Evolutionary conservation across 2,329 filamentous ascomycete genomes (phyloP).

Genomic region (Bipolaris oryzae): DNA sequence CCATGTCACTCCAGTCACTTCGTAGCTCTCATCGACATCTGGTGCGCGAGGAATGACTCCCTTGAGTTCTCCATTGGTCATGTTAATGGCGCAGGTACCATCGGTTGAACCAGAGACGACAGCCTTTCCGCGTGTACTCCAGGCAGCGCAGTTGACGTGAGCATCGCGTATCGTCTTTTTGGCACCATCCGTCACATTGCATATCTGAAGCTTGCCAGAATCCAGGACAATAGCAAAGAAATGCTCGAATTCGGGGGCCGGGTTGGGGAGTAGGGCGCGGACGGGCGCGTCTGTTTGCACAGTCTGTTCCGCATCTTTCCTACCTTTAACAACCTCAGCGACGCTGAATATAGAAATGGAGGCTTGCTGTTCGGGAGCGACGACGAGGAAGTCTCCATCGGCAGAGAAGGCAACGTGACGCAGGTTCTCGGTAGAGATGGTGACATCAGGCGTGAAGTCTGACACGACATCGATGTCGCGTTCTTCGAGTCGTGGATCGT

Average conservation of each 20-base stretch:
- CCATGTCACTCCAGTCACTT: slow-evolving; percentile 84
- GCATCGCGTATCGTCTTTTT: slow-evolving; percentile 64
- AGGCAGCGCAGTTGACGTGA: slow-evolving; percentile 82
- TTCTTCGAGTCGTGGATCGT: slow-evolving; percentile 13
- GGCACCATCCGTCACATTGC: slow-evolving; percentile 71
- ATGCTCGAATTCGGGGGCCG: slow-evolving; percentile 72
- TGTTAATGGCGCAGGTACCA: slow-evolving; percentile 82
- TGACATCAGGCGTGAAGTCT: slow-evolving; percentile 74
- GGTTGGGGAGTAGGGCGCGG: slow-evolving; percentile 79
- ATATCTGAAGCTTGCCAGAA: slow-evolving; percentile 81
- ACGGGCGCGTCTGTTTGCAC: slow-evolving; percentile 76
- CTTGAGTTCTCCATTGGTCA: slow-evolving; percentile 77
- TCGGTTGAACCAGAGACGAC: slow-evolving; percentile 83
- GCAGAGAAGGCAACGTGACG: slow-evolving; percentile 90
- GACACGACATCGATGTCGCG: slow-evolving; percentile 68
- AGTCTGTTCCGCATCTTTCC: slow-evolving; percentile 71
- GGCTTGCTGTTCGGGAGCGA: slow-evolving; percentile 80
- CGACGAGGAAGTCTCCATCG: slow-evolving; percentile 82
- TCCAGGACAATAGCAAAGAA: slow-evolving; percentile 80
- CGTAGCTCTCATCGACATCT: slow-evolving; percentile 61
- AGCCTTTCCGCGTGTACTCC: slow-evolving; percentile 94
- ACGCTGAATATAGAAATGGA: slow-evolving; percentile 81
- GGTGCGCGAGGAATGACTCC: slow-evolving; percentile 80
- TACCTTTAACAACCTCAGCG: slow-evolving; percentile 67
- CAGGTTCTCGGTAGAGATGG: slow-evolving; percentile 74